Percentiles rank a stretch among this genome's conserved stretches.
phyloP scores from a whole-genome alignment of 495 filamentous ascomycete species.

The Aspergillus kassunensis region DNA sequence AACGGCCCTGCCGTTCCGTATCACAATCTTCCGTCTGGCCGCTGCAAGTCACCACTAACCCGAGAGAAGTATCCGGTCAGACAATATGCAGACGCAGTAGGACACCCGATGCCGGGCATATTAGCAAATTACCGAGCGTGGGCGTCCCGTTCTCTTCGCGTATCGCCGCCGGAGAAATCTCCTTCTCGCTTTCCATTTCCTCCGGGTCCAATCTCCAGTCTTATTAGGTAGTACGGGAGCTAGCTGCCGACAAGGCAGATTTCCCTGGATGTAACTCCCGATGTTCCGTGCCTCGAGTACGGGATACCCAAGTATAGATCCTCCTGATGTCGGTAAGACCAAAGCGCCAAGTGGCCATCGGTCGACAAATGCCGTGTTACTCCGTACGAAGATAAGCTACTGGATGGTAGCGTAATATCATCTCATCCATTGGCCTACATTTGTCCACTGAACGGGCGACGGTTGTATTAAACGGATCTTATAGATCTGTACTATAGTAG shows the following conservation, averaged over 20 bases:
- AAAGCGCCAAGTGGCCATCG: background rate
- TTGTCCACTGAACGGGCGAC: background rate
- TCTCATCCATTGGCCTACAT: background rate
- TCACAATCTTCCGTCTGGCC: background rate
- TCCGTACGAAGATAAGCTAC: background rate
- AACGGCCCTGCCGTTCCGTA: background rate
- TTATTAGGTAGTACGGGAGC: background rate
- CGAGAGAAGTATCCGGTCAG: background rate
- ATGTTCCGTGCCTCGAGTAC: background rate
- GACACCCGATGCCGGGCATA: background rate
- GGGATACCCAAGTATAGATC: background rate
- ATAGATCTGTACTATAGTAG: too few species aligned
- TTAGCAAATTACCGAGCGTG: background rate
- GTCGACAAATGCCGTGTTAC: background rate
- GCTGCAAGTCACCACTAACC: background rate
- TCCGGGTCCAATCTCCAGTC: background rate
- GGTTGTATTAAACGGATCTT: background rate
- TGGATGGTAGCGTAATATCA: background rate
- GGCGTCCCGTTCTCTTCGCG: background rate
- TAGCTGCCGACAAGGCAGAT: background rate
- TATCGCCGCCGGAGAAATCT: background rate
- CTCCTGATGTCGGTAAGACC: background rate
- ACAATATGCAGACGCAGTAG: background rate
- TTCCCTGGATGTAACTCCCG: slow-evolving; percentile 3
- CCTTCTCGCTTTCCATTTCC: background rate